Conservation (phyloP, 257 asterid genomes). For the Anisodus acutangulus region DNA sequence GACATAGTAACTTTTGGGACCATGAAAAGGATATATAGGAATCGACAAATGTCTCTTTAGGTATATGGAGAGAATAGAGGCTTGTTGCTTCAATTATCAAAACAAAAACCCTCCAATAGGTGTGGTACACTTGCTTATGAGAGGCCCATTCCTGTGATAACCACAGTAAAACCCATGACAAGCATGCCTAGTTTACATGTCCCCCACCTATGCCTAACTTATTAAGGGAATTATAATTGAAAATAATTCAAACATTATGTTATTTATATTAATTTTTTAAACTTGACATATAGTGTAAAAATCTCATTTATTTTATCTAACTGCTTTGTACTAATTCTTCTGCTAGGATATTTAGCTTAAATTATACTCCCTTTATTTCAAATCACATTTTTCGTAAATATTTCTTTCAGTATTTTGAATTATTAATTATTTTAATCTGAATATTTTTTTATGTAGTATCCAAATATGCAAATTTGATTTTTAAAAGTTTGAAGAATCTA, state of each 20-base stretch:
- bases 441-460: not conserved
- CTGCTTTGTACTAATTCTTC: not conserved
- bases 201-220: not conserved
- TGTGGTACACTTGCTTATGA: not conserved
- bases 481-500: too few species aligned
- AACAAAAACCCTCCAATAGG: constrained; percentile 5
- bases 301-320: not conserved
- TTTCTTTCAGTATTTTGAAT: not conserved
- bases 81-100: not conserved
- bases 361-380: not conserved
- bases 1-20: constrained; percentile 26
- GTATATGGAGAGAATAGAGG: not conserved
- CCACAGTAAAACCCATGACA: not conserved
- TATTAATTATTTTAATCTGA: not conserved
- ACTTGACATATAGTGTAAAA: too few species aligned
- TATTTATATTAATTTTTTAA: too few species aligned
- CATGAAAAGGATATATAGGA: not conserved
- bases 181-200: constrained; percentile 7
- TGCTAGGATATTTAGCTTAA: not conserved
- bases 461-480: not conserved
- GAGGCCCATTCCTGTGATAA: not conserved
- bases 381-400: not conserved
- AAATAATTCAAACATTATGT: too few species aligned
- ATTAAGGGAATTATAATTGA: not conserved
- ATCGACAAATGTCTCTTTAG: not conserved